Evolutionary conservation across 208 protist genomes (phyloP), one percentile per base, ranked within the genome.

Genomic region (Trypanosoma congolense): DNA sequence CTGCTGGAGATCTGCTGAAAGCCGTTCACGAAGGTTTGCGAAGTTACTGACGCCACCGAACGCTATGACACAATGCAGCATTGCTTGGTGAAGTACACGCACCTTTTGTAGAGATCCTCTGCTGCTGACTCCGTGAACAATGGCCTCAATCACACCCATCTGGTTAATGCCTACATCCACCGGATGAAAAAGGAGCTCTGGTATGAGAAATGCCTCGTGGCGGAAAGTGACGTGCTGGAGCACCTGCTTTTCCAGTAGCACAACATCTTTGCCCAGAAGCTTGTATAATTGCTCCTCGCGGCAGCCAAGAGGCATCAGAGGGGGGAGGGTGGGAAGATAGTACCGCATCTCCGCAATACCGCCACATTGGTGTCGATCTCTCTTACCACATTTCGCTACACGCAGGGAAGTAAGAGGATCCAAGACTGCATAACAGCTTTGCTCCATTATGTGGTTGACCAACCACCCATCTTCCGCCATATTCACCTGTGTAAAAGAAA

Each of bases 391-490:
- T 46, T 56, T 25, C 12, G 53, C 36, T 28, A 56, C 38, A 29
- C 28, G 42, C 35, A 62, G 21, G 4, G 51, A 29, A 14, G 16
- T 26, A 12, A 30, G 16, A 1, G 48, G 72, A 24, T 67, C 18
- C 41, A 60, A 28, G 8, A 61, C 72, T 1, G 84, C 77, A 35
- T 66, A 51, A 57, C 82, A 88, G 56, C 75, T 87, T 3, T 43
- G 51, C 63, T 90, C 75, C 70, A 81, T 83, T n/a, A 93, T 70
- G 72, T 86, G 61, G 42, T 90, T 87, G n/a, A 90, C 71, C 16
- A 93, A 65, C 80, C 82, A 90, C 2, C 70, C 77, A 54, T 93
- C 86, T 59, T 90, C 75, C 55, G 78, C 67, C 60, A 93, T 60
- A 44, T 90, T 83, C 29, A 86, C 65, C 56, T 93, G 86, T 19